These are phyloP conservation scores for Kwoniella shandongensis DNA, from an alignment of 768 basidiomycete species.

Conservation along the genomic window DNA sequence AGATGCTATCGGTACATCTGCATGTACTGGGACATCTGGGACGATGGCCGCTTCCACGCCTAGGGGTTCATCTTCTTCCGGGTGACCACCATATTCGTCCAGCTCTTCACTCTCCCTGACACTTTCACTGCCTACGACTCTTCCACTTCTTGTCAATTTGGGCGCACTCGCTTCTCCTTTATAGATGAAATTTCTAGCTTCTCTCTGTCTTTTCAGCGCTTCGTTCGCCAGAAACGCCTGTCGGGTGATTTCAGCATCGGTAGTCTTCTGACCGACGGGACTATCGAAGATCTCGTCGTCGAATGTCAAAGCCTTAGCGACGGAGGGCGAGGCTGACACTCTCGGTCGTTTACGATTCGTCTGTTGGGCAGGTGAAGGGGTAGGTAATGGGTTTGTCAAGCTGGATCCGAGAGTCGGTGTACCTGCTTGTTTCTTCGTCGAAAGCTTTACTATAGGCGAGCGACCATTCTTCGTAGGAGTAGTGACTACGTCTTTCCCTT, in stretches of 20 bases:
- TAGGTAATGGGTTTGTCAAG: slow-evolving; percentile 6
- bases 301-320: slow-evolving; percentile 9
- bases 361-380: slow-evolving; percentile 7
- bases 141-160: slow-evolving; percentile 45
- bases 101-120: slow-evolving; percentile 24
- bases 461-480: slow-evolving; percentile 5
- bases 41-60: slow-evolving; percentile 26
- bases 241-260: slow-evolving; percentile 6
- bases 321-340: slow-evolving; percentile 6
- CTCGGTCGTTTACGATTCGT: slow-evolving; percentile 13
- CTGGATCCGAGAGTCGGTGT: slow-evolving; percentile 16
- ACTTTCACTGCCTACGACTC: slow-evolving; percentile 11
- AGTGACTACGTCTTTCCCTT: not conserved
- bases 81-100: slow-evolving; percentile 27
- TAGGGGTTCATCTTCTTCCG: slow-evolving; percentile 37
- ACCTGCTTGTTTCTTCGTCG: not conserved
- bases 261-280: not conserved
- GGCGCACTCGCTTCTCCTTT: slow-evolving; percentile 49
- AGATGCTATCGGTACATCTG: slow-evolving; percentile 11
- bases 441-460: not conserved
- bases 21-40: slow-evolving; percentile 17
- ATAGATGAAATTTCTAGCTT: slow-evolving; percentile 52
- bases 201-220: slow-evolving; percentile 34
- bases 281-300: slow-evolving; percentile 18
- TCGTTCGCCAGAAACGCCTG: slow-evolving; percentile 49